Percentiles rank a stretch among this genome's conserved stretches.
These are phyloP conservation scores for Cutaneotrichosporon sp. DNA, from an alignment of 1,284 basidiomycete genomes.

Conservation along the genomic window DNA sequence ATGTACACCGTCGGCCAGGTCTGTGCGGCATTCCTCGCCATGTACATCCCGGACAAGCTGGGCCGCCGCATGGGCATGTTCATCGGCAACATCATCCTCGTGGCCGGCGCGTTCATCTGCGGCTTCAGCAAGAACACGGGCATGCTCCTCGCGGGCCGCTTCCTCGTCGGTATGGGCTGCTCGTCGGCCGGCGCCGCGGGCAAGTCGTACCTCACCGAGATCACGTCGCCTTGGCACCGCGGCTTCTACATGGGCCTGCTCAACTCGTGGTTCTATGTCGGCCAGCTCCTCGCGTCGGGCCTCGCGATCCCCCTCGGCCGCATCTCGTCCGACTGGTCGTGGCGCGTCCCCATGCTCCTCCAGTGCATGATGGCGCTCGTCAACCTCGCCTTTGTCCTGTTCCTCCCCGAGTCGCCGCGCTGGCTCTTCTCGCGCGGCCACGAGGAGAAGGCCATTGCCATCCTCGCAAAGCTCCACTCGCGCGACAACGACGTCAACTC, in stretches of 20 bases:
- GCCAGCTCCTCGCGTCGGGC: constrained; percentile 59
- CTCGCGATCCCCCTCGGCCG: constrained; percentile 61
- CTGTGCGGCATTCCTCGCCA: constrained; percentile 46
- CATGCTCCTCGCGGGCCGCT: constrained; percentile 60
- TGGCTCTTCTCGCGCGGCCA: constrained; percentile 51
- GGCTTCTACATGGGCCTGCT: constrained; percentile 60
- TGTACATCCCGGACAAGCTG: constrained; percentile 59
- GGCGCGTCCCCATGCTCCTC: constrained; percentile 60
- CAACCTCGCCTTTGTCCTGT: constrained; percentile 57
- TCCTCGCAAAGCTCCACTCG: constrained; percentile 55
- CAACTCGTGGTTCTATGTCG: constrained; percentile 57
- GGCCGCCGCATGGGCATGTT: constrained; percentile 62
- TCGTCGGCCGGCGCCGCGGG: constrained; percentile 58
- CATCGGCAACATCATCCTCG: constrained; percentile 57
- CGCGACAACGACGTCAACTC: constrained; percentile 57
- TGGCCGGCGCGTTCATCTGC: constrained; percentile 59
- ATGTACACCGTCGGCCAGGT: constrained; percentile 59
- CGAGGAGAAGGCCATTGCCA: constrained; percentile 20
- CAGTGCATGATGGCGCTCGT: constrained; percentile 57
- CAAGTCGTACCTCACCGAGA: constrained; percentile 60
- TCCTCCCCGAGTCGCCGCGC: constrained; percentile 54
- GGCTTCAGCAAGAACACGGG: constrained; percentile 56
- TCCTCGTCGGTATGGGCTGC: constrained; percentile 55
- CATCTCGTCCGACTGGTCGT: constrained; percentile 56
- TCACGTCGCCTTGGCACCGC: constrained; percentile 58